Base-by-base conservation (phyloP, 2,329 filamentous ascomycete genomes). In the Lasiodiplodia theobromae region DNA sequence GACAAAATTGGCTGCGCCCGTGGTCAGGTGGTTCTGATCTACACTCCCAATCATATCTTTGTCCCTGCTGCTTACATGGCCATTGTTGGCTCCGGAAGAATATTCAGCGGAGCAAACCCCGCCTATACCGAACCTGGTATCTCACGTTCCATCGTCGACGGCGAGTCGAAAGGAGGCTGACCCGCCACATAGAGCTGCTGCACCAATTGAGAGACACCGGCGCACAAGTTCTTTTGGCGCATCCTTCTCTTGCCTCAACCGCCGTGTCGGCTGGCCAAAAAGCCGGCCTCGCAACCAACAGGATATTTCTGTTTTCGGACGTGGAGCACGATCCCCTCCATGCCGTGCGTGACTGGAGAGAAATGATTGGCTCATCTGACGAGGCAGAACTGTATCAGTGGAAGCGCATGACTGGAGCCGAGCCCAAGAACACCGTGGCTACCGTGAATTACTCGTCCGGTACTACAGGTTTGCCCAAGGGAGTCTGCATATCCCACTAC, bases 401-500 rank as follows among this genome's bases (percentile, higher is more conserved):
- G 92, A 77, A 85, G 16, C 84, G 89, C 68, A 84, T 84, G 58
- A 74, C 83, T 0, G 77, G 80, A 0, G 82, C 85, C 47, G 80
- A 87, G 2, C 77, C 80, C 31, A 73, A 85, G 66, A 84, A 85
- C 5, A 87, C 87, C 1, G 87, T 90, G 72, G 90, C 88, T 25
- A 84, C 82, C 4, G 86, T 96, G 71, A 96, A 96, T 78, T 96
- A 95, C 80, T 92, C 88, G 71, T 90, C 87, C 40, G 89, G 92
- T 12, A 94, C 91, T 0, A 96, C 93, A 0, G 93, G 93, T 5
- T 84, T 93, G 5, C 92, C 93, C 10, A 96, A 96, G 77, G 93
- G 93, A 11, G 93, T 96, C 11, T 89, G 92, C 79, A 91, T 96
- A 71, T 88, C 89, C n/a, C 93, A 96, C 78, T 82, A 84, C 69